Evolutionary conservation across 192 early-diverging fungal species (phyloP).

Genomic region (Coemansia sp.): DNA sequence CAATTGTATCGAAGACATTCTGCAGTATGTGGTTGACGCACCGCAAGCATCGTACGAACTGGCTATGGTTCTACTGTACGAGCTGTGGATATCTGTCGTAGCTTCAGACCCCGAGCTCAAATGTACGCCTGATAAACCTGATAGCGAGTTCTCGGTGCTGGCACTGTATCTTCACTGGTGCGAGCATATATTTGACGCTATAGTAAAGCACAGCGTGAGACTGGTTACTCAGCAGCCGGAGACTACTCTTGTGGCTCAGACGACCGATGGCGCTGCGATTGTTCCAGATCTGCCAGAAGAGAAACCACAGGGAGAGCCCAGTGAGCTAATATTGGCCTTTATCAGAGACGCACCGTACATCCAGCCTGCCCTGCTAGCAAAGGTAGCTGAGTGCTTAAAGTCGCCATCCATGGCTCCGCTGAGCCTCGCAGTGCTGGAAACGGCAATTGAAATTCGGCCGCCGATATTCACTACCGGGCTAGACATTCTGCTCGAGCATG

Average conservation of each 20-base stretch:
- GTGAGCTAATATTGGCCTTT: constrained; percentile 32
- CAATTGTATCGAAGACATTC: constrained; percentile 18
- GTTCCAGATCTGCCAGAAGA: constrained; percentile 12
- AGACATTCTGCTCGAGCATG: constrained; percentile 29
- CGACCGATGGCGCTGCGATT: neutral
- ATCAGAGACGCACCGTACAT: constrained; percentile 41
- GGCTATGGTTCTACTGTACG: constrained; percentile 39
- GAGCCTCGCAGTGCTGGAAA: constrained; percentile 36
- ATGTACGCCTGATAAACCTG: constrained; percentile 6
- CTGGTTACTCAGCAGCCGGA: neutral
- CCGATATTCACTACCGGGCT: constrained; percentile 35
- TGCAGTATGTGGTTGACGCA: constrained; percentile 27
- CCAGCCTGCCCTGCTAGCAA: constrained; percentile 6
- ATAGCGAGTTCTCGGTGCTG: constrained; percentile 13
- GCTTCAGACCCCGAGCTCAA: constrained; percentile 32
- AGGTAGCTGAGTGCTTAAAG: constrained; percentile 27
- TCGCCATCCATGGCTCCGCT: constrained; percentile 23
- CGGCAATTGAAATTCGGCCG: constrained; percentile 47
- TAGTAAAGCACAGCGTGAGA: constrained; percentile 23
- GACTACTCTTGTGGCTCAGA: neutral
- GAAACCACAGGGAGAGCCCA: neutral
- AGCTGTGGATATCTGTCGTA: constrained; percentile 51
- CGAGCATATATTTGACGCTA: constrained; percentile 36
- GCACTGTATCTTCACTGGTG: constrained; percentile 46
- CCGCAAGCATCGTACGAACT: constrained; percentile 30